Percentiles rank a stretch among this genome's conserved stretches.
Conservation (phyloP, 768 basidiomycete species). For the Pleurotus sapidus region DNA sequence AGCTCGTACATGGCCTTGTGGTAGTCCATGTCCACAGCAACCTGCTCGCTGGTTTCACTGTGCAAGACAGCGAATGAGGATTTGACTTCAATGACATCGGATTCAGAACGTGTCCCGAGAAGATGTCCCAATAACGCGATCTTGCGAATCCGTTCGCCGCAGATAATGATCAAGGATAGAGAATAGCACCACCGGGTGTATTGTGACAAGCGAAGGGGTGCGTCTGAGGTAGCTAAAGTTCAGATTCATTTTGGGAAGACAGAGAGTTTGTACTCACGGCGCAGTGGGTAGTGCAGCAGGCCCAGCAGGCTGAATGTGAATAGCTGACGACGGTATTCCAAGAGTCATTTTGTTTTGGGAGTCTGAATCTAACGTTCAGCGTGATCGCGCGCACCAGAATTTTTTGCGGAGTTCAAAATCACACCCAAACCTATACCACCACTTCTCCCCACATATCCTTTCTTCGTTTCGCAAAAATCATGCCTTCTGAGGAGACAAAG, state of each 20-base stretch:
- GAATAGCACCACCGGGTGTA: constrained; percentile 92
- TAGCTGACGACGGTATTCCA: constrained; percentile 46
- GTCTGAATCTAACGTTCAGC: not conserved
- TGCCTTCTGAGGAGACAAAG: constrained; percentile 93
- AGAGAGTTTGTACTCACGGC: constrained; percentile 29
- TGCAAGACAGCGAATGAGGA: constrained; percentile 92
- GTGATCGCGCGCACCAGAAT: not conserved
- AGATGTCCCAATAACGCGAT: constrained; percentile 95
- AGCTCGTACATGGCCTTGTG: constrained; percentile 92
- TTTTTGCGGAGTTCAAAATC: constrained; percentile 34
- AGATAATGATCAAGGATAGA: constrained; percentile 97
- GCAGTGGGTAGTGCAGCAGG: constrained; percentile 28
- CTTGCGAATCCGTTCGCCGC: constrained; percentile 75
- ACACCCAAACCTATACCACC: constrained; percentile 17
- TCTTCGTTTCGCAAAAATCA: constrained; percentile 21
- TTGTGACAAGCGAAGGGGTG: constrained; percentile 68
- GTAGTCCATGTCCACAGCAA: constrained; percentile 96
- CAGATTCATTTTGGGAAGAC: not conserved
- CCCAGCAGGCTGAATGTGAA: constrained; percentile 40
- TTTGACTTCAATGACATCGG: constrained; percentile 68
- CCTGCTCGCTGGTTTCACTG: constrained; percentile 88
- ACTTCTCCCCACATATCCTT: constrained; percentile 15
- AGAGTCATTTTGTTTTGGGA: constrained; percentile 40
- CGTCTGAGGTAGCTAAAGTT: constrained; percentile 41
- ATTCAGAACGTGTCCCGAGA: constrained; percentile 73